Evolutionary conservation across 2,329 filamentous ascomycete species (phyloP).

Genomic region (Coniochaeta hoffmannii): DNA sequence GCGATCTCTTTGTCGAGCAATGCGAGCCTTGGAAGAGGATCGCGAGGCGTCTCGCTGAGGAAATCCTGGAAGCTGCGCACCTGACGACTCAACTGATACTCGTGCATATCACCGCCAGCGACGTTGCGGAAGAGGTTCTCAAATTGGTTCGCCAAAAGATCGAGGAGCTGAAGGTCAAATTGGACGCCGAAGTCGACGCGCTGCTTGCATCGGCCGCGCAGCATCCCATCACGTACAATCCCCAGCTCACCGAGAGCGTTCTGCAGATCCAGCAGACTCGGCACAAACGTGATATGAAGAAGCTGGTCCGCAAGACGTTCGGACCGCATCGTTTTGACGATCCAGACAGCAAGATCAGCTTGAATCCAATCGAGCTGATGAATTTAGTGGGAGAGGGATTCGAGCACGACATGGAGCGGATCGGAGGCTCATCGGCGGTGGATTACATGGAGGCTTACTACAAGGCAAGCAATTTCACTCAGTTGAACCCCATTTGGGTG

Average conservation of each 20-base stretch:
- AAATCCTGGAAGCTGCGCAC: conserved; percentile 33
- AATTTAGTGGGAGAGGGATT: conserved; percentile 10
- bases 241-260: conserved; percentile 33
- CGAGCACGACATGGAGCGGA: conserved; percentile 21
- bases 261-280: conserved; percentile 18
- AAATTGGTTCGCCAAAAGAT: conserved; percentile 25
- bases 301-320: conserved; percentile 6
- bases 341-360: conserved; percentile 10
- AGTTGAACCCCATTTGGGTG: no score
- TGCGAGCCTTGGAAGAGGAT: conserved; percentile 44
- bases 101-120: conserved; percentile 26
- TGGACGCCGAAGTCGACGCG: conserved; percentile 32
- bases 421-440: conserved; percentile 23
- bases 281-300: conserved; percentile 6
- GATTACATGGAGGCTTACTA: conserved; percentile 34
- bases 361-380: conserved; percentile 14
- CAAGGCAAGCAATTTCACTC: conserved; percentile 20
- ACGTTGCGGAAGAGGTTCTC: conserved; percentile 30
- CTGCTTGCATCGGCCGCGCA: conserved; percentile 36
- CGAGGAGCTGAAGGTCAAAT: conserved; percentile 20
- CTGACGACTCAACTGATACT: conserved; percentile 32
- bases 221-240: conserved; percentile 48
- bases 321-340: conserved; percentile 12
- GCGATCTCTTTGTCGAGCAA: conserved; percentile 53
- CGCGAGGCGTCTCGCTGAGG: conserved; percentile 38